These are phyloP conservation scores for Byssoonygena ceratinophila DNA, from an alignment of 2,329 filamentous ascomycete species.

Conservation along the genomic window DNA sequence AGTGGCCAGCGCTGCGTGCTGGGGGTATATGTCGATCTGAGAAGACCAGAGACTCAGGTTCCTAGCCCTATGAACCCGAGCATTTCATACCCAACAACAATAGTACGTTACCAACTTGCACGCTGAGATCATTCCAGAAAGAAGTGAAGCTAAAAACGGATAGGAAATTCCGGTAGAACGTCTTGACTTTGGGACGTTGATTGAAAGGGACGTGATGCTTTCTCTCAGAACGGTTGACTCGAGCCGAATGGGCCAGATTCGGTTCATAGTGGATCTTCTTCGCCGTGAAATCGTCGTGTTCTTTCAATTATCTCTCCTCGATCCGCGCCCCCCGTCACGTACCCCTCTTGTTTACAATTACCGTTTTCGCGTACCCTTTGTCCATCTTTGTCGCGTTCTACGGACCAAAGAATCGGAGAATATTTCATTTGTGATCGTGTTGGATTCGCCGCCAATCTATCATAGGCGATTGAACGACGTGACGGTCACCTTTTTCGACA, in stretches of 20 bases:
- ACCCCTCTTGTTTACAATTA: conserved; percentile 21
- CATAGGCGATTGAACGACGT: conserved; percentile 32
- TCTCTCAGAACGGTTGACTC: conserved; percentile 42
- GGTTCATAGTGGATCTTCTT: conserved; percentile 35
- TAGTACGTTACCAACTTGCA: conserved; percentile 24
- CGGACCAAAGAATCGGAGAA: conserved; percentile 22
- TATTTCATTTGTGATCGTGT: conserved; percentile 29
- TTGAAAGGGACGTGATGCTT: conserved; percentile 47
- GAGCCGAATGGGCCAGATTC: conserved; percentile 19
- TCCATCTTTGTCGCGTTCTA: conserved; percentile 34
- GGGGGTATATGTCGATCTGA: conserved; percentile 21
- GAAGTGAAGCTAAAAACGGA: background rate
- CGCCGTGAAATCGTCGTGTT: conserved; percentile 37
- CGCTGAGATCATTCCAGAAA: background rate
- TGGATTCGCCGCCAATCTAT: conserved; percentile 39
- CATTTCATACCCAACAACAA: conserved; percentile 27
- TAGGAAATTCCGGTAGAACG: conserved; percentile 37
- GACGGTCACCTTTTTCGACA: conserved; percentile 34
- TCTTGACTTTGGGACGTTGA: conserved; percentile 54
- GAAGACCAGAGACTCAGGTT: conserved; percentile 18
- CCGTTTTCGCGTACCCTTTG: conserved; percentile 38
- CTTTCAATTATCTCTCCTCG: conserved; percentile 32
- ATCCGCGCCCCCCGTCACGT: conserved; percentile 10
- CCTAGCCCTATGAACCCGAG: conserved; percentile 28
- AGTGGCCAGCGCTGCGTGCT: conserved; percentile 20